phyloP scores from a whole-genome alignment of 306 rosid species.

The Fragaria vesca region DNA sequence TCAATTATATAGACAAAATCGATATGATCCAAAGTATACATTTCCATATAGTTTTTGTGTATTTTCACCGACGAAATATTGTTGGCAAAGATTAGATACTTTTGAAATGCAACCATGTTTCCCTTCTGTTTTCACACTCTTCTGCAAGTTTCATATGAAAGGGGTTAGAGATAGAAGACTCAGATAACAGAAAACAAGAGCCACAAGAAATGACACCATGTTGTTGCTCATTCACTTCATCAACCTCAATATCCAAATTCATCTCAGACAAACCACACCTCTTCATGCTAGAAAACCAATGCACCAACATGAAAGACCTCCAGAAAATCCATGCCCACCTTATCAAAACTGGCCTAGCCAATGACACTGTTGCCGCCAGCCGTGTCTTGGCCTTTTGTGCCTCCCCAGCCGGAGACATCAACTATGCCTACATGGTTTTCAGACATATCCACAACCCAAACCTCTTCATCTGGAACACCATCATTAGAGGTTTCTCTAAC shows the following conservation, averaged over 20 bases:
- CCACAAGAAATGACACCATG: conserved; percentile 32
- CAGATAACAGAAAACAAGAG: neutral
- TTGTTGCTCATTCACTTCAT: conserved; percentile 38
- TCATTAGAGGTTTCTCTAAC: conserved; percentile 73
- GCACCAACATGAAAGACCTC: conserved; percentile 80
- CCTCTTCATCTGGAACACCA: conserved; percentile 72
- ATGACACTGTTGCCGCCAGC: conserved; percentile 51
- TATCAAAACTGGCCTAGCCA: conserved; percentile 67
- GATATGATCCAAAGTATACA: too few relatives aligned
- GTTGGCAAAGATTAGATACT: too few relatives aligned
- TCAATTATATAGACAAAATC: too few relatives aligned
- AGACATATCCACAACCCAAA: conserved; percentile 48
- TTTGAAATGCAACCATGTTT: too few relatives aligned
- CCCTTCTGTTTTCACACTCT: neutral
- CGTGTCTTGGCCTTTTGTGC: conserved; percentile 63
- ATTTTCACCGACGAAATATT: too few relatives aligned
- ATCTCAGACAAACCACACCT: conserved; percentile 62
- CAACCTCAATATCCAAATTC: conserved; percentile 65
- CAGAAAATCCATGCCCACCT: conserved; percentile 52
- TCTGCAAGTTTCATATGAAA: neutral
- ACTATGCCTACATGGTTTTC: conserved; percentile 66
- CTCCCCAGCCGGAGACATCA: conserved; percentile 61
- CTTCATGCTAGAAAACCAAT: conserved; percentile 58
- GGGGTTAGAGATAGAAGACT: neutral
- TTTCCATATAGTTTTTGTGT: too few relatives aligned